A percentile compares a stretch with the other conserved stretches of the same genome.
phyloP scores from a whole-genome alignment of 1,284 basidiomycete genomes.

The Porogramme epimiltina region DNA sequence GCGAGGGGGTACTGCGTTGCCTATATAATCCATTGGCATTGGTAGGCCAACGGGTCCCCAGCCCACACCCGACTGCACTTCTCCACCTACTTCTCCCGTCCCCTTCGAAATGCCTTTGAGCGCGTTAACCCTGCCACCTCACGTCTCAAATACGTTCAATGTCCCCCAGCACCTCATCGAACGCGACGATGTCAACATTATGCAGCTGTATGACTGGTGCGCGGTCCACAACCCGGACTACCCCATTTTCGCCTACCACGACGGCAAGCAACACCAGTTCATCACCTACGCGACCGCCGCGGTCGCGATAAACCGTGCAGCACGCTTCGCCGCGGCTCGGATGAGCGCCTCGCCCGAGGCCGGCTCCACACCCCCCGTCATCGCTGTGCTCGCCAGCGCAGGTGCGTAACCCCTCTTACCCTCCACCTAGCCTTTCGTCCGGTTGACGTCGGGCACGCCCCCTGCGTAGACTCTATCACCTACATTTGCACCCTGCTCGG shows the following conservation, averaged over 20 bases:
- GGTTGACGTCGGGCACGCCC: not conserved
- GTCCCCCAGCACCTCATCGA: conserved; percentile 3
- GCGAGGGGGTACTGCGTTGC: too few species aligned
- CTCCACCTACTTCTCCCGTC: not conserved
- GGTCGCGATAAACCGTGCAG: conserved; percentile 17
- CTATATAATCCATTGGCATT: too few species aligned
- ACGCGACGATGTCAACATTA: not conserved
- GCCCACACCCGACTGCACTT: too few species aligned
- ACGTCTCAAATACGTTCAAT: conserved; percentile 12
- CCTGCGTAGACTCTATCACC: conserved; percentile 33
- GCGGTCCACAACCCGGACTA: conserved; percentile 17
- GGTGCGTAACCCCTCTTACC: not conserved
- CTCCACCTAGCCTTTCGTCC: not conserved
- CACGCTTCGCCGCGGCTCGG: conserved; percentile 12
- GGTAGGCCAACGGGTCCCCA: too few species aligned
- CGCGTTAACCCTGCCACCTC: conserved; percentile 13
- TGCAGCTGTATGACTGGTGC: conserved; percentile 16
- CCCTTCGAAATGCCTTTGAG: conserved; percentile 9
- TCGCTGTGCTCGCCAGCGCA: conserved; percentile 18
- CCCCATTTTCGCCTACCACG: conserved; percentile 20
- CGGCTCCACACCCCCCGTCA: conserved; percentile 6
- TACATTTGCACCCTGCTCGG: conserved; percentile 32
- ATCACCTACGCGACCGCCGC: conserved; percentile 15
- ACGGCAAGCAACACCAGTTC: conserved; percentile 1
- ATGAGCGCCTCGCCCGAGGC: not conserved